Conservation (phyloP, 805 yeast species). For the Yamadazyma kitorensis region DNA sequence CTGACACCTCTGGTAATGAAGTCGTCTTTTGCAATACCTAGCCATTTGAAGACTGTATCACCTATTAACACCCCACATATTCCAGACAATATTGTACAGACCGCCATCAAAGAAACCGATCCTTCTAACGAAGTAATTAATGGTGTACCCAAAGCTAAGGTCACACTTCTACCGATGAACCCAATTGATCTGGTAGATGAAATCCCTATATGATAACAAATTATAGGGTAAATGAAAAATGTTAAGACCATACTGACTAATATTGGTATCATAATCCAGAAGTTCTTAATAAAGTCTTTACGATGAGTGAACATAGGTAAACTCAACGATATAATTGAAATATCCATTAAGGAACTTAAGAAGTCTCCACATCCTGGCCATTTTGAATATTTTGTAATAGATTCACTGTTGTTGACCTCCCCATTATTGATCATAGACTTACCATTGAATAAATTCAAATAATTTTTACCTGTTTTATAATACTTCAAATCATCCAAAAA, state of each 20-base stretch:
- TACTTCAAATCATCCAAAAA: constrained; percentile 50
- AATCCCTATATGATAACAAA: constrained; percentile 65
- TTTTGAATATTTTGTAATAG: constrained; percentile 31
- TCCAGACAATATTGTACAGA: constrained; percentile 74
- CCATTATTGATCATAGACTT: constrained; percentile 28
- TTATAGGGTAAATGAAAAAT: constrained; percentile 67
- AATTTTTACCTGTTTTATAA: constrained; percentile 70
- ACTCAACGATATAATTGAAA: constrained; percentile 71
- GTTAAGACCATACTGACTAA: constrained; percentile 52
- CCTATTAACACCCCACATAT: constrained; percentile 70
- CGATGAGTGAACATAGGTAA: constrained; percentile 78
- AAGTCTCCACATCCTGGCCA: constrained; percentile 86
- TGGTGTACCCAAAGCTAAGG: constrained; percentile 78
- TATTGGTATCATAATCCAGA: constrained; percentile 59
- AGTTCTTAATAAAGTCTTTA: constrained; percentile 57
- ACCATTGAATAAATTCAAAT: constrained; percentile 54
- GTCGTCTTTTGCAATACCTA: constrained; percentile 58
- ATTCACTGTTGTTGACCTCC: constrained; percentile 13
- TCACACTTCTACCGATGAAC: constrained; percentile 75
- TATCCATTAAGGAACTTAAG: constrained; percentile 66
- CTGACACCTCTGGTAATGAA: constrained; percentile 75
- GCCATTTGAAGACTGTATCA: constrained; percentile 47
- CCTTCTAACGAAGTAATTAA: constrained; percentile 66
- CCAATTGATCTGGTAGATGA: constrained; percentile 61
- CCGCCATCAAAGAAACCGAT: constrained; percentile 69